Base-by-base conservation (phyloP, 768 basidiomycete genomes). In the Boletus pseudopeckii region DNA sequence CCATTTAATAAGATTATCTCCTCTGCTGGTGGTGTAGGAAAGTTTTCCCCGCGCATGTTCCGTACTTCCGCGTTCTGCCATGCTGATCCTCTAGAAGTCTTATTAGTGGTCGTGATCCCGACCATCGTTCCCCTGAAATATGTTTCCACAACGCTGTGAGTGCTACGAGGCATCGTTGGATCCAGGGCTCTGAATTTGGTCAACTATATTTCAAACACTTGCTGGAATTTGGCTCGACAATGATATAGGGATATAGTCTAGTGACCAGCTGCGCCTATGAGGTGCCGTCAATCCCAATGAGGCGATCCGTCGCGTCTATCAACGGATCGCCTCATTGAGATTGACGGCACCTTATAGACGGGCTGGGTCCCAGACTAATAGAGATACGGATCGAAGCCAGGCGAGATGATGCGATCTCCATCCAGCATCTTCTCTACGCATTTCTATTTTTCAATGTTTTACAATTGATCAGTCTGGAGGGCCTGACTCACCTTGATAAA, bases 61-160 rank as follows among this genome's bases (percentile, higher is more conserved):
- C 7, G 18, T 28, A 18, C 17, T 45, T 56, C 20, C 45, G 14
- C 9, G 15, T 14, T 15, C 17, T 34, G 36, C 55, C 28, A 4
- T 28, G 58, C 40, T 58, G 33, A 62, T 24, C 38, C 37, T 34
- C 41, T 5, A 15, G 30, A 57, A 89, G 88, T 90, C 28, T 71
- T 91, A 10, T 75, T 90, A 11, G 89, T 87, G 8, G 76, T 91
- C 15, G 74, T 91, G 33, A 89, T 90, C 0, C 88, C 89, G 1
- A 80, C 77, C 48, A 79, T 91, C 28, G 86, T 91, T 0, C 79
- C 82, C 7, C 58, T 78, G 18, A 86, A 85, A 65, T 90, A 86
- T 66, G 82, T 91, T 42, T 85, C 86, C 2, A 90, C 90, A 1
- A 87, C 86, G 83, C 84, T 64, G 89, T 89, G 71, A 56, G 84